Evolutionary conservation across 2,329 filamentous ascomycete species (phyloP).

Genomic region (Talaromyces sp.): DNA sequence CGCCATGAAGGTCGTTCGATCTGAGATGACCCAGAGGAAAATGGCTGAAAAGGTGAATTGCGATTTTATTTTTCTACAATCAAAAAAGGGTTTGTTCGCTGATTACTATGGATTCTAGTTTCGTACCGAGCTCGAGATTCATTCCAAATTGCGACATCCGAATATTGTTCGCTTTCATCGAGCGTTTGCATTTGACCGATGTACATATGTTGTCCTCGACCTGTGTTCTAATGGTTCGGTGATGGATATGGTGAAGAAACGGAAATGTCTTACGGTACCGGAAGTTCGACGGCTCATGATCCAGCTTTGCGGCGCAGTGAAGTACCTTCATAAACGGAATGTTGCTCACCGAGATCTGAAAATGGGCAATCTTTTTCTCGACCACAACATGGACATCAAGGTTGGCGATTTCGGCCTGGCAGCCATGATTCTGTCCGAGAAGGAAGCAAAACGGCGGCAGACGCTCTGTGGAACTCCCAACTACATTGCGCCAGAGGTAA

Average conservation of each 20-base stretch:
- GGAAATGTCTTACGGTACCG: conserved; percentile 84
- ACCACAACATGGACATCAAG: conserved; percentile 93
- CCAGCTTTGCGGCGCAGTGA: conserved; percentile 93
- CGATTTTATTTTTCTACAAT: not conserved
- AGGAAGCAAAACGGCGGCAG: conserved; percentile 79
- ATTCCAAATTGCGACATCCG: conserved; percentile 93
- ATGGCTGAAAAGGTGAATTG: conserved; percentile 47
- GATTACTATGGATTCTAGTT: conserved; percentile 45
- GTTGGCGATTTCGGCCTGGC: conserved; percentile 96
- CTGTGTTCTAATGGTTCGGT: conserved; percentile 92
- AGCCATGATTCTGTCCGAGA: conserved; percentile 83
- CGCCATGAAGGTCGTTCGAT: conserved; percentile 49
- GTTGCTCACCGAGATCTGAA: conserved; percentile 97
- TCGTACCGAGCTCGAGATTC: conserved; percentile 85
- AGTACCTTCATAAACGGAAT: conserved; percentile 93
- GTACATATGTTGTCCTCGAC: conserved; percentile 91
- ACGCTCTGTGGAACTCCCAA: conserved; percentile 97
- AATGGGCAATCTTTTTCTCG: conserved; percentile 96
- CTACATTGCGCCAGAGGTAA: conserved; percentile 94
- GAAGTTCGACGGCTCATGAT: conserved; percentile 92
- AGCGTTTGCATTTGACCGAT: conserved; percentile 83
- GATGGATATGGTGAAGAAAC: conserved; percentile 94
- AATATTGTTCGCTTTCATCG: conserved; percentile 95
- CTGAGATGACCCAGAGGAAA: conserved; percentile 47
- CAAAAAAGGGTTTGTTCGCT: not conserved